phyloP scores from a whole-genome alignment of 1,139 yeast species.

The Yamadazyma blattariae region DNA sequence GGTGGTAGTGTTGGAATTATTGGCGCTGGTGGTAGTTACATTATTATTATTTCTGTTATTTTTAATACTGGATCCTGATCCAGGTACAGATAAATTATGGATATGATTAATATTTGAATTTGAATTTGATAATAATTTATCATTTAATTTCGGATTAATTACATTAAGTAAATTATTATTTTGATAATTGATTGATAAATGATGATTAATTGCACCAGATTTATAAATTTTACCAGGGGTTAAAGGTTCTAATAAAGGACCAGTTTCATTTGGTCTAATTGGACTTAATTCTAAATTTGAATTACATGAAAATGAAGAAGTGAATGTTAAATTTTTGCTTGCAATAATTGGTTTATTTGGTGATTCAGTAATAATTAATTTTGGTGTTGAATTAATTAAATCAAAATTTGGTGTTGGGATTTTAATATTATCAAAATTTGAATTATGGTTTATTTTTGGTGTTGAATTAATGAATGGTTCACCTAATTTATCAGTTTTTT shows the following conservation, averaged over 20 bases:
- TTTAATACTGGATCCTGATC: background rate
- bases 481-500: conserved; percentile 27
- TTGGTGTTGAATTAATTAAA: conserved; percentile 20
- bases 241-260: conserved; percentile 60
- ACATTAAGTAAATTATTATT: background rate
- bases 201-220: conserved; percentile 16
- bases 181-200: conserved; percentile 13
- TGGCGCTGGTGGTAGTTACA: background rate
- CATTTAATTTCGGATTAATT: background rate
- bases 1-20: conserved; percentile 1
- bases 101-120: background rate
- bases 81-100: background rate
- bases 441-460: conserved; percentile 1
- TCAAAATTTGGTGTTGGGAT: conserved; percentile 8
- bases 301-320: conserved; percentile 64
- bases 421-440: conserved; percentile 1
- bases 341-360: conserved; percentile 42
- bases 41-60: background rate
- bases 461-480: conserved; percentile 26
- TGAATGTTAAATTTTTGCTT: conserved; percentile 43
- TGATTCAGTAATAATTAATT: conserved; percentile 30
- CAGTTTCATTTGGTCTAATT: conserved; percentile 52
- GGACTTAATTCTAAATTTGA: conserved; percentile 66
- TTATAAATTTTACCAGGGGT: conserved; percentile 40
- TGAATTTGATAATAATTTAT: background rate